Base-by-base conservation (phyloP, 2,329 filamentous ascomycete species). In the Aspergillus sp. region DNA sequence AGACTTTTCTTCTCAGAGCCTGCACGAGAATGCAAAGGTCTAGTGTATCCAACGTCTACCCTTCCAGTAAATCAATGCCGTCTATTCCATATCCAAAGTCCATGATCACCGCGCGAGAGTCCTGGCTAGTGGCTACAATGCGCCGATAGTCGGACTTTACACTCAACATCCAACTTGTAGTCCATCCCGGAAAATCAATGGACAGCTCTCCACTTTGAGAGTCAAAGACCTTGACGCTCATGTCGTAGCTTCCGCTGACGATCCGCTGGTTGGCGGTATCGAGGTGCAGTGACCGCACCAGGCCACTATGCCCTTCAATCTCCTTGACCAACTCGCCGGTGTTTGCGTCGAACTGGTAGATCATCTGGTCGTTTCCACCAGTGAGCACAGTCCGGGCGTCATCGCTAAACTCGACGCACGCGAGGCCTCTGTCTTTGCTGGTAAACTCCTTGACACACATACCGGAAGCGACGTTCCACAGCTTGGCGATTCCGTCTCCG, bases 101-200 rank as follows among this genome's bases (percentile, higher is more conserved):
- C 84, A 98, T 89, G 63, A 99, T 90, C 61, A 98, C 80, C 55
- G 96, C 93, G 74, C 96, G 90, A 38, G 93, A 91, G 72, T 97
- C 93, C 77, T 99, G 95, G 54, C 93, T 95, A 0, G 94, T 96
- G 70, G 92, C 95, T 64, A 99, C 91, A 65, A 99, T 95, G 64
- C 95, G 88, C 62, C 94, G 85, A 77, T 98, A 98, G 74, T 99
- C 94, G 65, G 91, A 93, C 83, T 97, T 97, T 55, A 95, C 95
- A 66, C 92, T 93, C 62, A 99, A 81, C 72, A 99, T 96, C 95
- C 95, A 99, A 78, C 92, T 96, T 11, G 90, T 90, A 61, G 97
- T 96, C 93, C 93, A 98, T 68, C 91, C 89, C n/a, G 93, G 91
- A 71, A 97, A 94, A 69, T 93, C 89, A 64, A 96, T 86, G 63